phyloP scores from a whole-genome alignment of 805 yeast species.

The Wickerhamomyces kurtzmanii region DNA sequence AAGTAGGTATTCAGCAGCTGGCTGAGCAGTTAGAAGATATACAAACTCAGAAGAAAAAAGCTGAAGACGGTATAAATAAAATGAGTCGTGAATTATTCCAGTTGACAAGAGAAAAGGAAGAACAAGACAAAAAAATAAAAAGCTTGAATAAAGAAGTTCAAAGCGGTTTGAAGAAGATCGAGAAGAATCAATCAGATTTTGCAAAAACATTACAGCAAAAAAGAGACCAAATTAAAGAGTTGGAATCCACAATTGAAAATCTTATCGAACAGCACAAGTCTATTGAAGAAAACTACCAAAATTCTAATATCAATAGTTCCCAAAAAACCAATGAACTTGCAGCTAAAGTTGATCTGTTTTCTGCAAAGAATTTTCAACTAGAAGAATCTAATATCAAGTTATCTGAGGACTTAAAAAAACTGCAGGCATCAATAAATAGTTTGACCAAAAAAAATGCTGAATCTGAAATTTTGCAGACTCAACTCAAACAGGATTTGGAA shows the following conservation, averaged over 20 bases:
- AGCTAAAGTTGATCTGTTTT: neutral
- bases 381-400: neutral
- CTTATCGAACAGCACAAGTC: neutral
- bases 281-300: neutral
- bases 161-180: constrained; percentile 23
- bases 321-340: no score
- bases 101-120: constrained; percentile 49
- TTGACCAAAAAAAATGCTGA: neutral
- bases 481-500: constrained; percentile 1
- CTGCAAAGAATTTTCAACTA: neutral
- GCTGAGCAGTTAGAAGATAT: constrained; percentile 17
- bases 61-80: constrained; percentile 83
- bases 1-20: constrained; percentile 13
- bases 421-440: neutral
- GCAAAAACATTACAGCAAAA: constrained; percentile 6
- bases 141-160: constrained; percentile 32
- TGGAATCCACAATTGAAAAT: neutral
- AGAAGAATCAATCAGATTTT: constrained; percentile 9
- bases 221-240: neutral
- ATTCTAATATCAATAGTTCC: no score
- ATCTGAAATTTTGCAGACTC: neutral
- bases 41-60: constrained; percentile 38
- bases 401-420: neutral
- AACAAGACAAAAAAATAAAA: constrained; percentile 32
- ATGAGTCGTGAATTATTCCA: constrained; percentile 78